Evolutionary conservation across 2,329 filamentous ascomycete species (phyloP).

Genomic region (Aspergillus latus): DNA sequence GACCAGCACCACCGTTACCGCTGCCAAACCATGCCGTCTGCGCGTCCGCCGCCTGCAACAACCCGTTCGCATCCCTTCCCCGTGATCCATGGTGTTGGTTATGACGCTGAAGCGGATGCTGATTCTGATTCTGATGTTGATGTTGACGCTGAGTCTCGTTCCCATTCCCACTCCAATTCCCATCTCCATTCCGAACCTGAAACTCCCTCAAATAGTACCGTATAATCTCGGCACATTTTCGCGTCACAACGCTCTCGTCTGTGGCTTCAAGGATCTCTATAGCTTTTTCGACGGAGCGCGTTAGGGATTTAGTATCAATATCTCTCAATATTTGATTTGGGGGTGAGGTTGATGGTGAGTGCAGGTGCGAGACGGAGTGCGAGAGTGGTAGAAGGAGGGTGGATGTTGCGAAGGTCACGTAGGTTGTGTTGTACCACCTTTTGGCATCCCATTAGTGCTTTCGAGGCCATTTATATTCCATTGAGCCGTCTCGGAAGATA

Average conservation of each 20-base stretch:
- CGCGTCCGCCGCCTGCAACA: no score
- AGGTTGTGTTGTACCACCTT: conserved; percentile 46
- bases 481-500: no score
- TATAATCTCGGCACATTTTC: conserved; percentile 41
- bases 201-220: conserved; percentile 35
- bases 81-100: no score
- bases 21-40: no score
- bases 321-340: not conserved
- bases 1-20: no score
- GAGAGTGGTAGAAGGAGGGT: conserved; percentile 40
- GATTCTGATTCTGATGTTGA: not conserved
- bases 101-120: no score
- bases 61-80: no score
- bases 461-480: no score
- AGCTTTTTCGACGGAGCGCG: conserved; percentile 37
- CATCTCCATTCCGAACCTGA: conserved; percentile 13
- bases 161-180: not conserved
- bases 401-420: conserved; percentile 42
- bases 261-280: conserved; percentile 44
- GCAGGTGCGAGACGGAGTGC: not conserved
- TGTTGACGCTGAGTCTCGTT: not conserved
- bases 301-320: conserved; percentile 21
- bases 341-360: not conserved
- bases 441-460: not conserved
- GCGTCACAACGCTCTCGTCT: conserved; percentile 44